phyloP scores from a whole-genome alignment of 768 basidiomycete species.

The Suillus bovinus region DNA sequence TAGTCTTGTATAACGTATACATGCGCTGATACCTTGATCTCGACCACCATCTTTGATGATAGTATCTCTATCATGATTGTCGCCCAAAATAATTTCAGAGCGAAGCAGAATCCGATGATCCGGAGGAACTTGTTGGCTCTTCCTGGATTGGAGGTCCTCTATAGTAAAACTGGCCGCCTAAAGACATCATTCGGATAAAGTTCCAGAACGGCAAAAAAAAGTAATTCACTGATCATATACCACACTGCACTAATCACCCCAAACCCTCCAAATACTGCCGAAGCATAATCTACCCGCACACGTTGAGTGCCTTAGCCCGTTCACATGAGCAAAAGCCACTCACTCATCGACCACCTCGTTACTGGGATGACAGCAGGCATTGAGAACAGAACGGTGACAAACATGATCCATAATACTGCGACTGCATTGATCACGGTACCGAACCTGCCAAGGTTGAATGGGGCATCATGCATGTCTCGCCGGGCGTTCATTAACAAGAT shows the following conservation, averaged over 20 bases:
- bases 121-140: constrained; percentile 9
- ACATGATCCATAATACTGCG: constrained; percentile 59
- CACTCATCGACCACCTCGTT: constrained; percentile 50
- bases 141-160: constrained; percentile 42
- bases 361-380: constrained; percentile 67
- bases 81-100: neutral
- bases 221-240: constrained; percentile 57
- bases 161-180: constrained; percentile 47
- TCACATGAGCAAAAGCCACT: constrained; percentile 14
- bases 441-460: constrained; percentile 47
- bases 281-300: constrained; percentile 54
- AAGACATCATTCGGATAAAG: neutral
- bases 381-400: constrained; percentile 66
- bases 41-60: neutral
- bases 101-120: neutral
- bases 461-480: constrained; percentile 46
- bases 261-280: constrained; percentile 67
- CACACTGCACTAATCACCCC: constrained; percentile 55
- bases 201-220: neutral
- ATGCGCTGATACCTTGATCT: neutral
- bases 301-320: neutral
- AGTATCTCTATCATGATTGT: neutral
- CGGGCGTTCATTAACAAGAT: constrained; percentile 50
- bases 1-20: neutral
- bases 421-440: constrained; percentile 49